A percentile compares a stretch with the other conserved stretches of the same genome.
Conservation (phyloP, 768 basidiomycete genomes). For the Auricularia auricula-judae region DNA sequence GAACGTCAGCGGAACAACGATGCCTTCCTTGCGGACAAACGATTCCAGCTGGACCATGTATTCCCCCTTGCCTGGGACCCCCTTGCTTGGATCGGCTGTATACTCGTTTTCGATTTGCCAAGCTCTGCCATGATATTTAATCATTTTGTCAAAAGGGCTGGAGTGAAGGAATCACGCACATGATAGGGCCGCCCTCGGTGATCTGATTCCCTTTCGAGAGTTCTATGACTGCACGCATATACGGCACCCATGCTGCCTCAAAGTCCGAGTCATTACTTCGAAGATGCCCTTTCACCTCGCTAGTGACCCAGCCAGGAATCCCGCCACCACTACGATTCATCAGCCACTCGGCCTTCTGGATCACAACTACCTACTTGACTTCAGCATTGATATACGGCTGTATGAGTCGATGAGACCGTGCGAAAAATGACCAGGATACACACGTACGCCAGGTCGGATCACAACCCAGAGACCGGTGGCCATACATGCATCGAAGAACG, state of each 20-base stretch:
- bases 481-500: constrained; percentile 64
- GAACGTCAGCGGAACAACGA: constrained; percentile 63
- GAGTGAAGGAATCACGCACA: constrained; percentile 16
- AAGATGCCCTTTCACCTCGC: constrained; percentile 49
- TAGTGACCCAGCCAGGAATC: constrained; percentile 58
- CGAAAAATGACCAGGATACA: not conserved
- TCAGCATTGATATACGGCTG: constrained; percentile 52
- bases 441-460: constrained; percentile 49
- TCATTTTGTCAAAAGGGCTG: not conserved
- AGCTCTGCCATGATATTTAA: not conserved
- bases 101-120: constrained; percentile 62
- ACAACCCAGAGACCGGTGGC: constrained; percentile 69
- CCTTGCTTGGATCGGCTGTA: constrained; percentile 30
- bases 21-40: constrained; percentile 40
- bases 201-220: constrained; percentile 58
- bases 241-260: constrained; percentile 58
- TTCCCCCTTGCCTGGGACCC: constrained; percentile 26
- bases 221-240: constrained; percentile 54
- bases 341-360: constrained; percentile 20
- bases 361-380: not conserved
- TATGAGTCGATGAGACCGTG: not conserved
- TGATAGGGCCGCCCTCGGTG: constrained; percentile 60
- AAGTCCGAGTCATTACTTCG: constrained; percentile 71
- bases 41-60: constrained; percentile 56
- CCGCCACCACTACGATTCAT: constrained; percentile 59